These are phyloP conservation scores for Chaetomium sp. DNA, from an alignment of 2,329 filamentous ascomycete genomes.

Conservation along the genomic window DNA sequence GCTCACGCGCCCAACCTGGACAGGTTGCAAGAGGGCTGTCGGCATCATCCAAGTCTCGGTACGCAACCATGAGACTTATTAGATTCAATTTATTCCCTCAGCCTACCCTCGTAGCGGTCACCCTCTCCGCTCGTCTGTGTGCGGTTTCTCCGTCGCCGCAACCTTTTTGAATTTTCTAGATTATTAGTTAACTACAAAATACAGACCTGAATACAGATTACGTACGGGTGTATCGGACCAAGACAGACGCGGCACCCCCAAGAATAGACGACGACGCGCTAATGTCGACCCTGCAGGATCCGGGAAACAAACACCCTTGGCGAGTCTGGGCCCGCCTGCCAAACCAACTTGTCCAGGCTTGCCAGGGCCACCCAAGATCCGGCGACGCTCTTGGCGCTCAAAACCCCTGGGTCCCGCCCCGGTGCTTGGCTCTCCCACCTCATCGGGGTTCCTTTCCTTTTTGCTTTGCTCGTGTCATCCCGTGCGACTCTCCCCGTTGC, in stretches of 20 bases:
- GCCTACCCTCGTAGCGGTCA: too few relatives aligned
- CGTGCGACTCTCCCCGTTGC: background rate
- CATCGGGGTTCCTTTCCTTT: background rate
- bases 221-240: too few relatives aligned
- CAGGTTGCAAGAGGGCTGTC: too few relatives aligned
- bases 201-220: too few relatives aligned
- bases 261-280: background rate
- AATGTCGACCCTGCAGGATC: constrained; percentile 5
- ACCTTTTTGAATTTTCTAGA: too few relatives aligned
- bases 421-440: constrained; percentile 14
- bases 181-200: too few relatives aligned
- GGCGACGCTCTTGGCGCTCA: constrained; percentile 20
- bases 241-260: background rate
- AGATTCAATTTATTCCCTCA: too few relatives aligned
- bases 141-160: too few relatives aligned
- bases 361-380: background rate
- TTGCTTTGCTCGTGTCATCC: constrained; percentile 8
- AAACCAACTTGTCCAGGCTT: background rate
- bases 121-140: too few relatives aligned
- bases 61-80: too few relatives aligned
- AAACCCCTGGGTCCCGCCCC: constrained; percentile 16
- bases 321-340: background rate
- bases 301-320: background rate
- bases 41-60: too few relatives aligned
- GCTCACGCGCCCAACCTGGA: too few relatives aligned